phyloP scores from a whole-genome alignment of 1,284 basidiomycete genomes.

The Naganishia albida region DNA sequence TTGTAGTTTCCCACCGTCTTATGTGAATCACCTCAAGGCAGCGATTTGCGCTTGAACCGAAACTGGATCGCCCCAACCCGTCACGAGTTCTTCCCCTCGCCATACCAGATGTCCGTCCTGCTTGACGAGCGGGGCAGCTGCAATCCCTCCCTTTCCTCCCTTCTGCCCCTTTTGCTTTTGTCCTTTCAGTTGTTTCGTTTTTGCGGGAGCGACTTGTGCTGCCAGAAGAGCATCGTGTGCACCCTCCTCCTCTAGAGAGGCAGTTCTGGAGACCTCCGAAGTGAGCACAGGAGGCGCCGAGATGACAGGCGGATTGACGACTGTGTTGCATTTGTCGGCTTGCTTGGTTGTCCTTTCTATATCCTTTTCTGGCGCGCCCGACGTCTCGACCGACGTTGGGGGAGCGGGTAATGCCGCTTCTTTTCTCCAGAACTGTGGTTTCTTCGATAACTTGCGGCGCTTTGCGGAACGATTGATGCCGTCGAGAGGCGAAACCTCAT shows the following conservation, averaged over 20 bases:
- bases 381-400: background rate
- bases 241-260: background rate
- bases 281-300: background rate
- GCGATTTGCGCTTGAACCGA: background rate
- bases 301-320: background rate
- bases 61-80: slow-evolving; percentile 14
- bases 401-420: background rate
- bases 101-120: slow-evolving; percentile 20
- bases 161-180: slow-evolving; percentile 16
- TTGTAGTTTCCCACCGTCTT: background rate
- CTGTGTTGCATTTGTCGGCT: too few relatives aligned
- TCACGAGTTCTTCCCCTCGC: slow-evolving; percentile 15
- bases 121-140: background rate
- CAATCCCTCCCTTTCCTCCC: background rate
- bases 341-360: background rate
- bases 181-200: slow-evolving; percentile 9
- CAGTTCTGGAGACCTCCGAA: background rate
- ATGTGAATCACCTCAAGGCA: slow-evolving; percentile 1
- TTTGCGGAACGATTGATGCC: slow-evolving; percentile 1
- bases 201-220: background rate
- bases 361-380: background rate
- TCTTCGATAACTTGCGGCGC: slow-evolving; percentile 1
- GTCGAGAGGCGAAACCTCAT: background rate
- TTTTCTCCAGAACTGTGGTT: slow-evolving; percentile 10
- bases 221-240: background rate